phyloP scores from a whole-genome alignment of 768 basidiomycete genomes.

The Collybia sordida region DNA sequence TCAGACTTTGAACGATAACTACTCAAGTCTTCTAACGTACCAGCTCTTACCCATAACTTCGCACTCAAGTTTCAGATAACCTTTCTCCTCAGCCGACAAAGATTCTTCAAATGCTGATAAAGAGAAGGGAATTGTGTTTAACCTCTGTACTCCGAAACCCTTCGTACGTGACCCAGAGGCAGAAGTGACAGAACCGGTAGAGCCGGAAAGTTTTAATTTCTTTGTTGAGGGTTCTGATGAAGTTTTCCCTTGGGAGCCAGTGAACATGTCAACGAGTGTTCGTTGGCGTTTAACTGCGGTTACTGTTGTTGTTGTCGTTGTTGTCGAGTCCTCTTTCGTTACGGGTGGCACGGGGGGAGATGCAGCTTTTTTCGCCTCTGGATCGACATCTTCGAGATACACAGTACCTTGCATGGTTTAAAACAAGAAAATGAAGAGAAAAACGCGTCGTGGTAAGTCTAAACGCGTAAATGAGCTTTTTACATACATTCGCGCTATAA shows the following conservation, averaged over 20 bases:
- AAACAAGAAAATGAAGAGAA: slow-evolving; percentile 4
- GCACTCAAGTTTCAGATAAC: slow-evolving; percentile 65
- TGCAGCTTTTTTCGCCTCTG: slow-evolving; percentile 8
- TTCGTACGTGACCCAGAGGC: slow-evolving; percentile 3
- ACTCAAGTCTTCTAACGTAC: slow-evolving; percentile 31
- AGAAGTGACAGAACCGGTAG: slow-evolving; percentile 18
- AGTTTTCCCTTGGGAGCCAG: slow-evolving; percentile 27
- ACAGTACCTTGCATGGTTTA: slow-evolving; percentile 20
- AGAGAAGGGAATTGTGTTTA: slow-evolving; percentile 75
- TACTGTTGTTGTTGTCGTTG: slow-evolving; percentile 2
- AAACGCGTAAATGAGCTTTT: slow-evolving; percentile 6
- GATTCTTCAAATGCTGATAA: slow-evolving; percentile 49
- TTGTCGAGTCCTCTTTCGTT: neutral
- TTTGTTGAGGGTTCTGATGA: slow-evolving; percentile 37
- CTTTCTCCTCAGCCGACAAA: slow-evolving; percentile 55
- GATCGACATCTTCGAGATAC: slow-evolving; percentile 48
- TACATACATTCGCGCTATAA: slow-evolving; percentile 7
- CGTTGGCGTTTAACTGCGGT: slow-evolving; percentile 51
- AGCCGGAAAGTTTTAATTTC: slow-evolving; percentile 41
- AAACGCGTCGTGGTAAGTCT: slow-evolving; percentile 11
- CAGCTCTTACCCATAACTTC: slow-evolving; percentile 75
- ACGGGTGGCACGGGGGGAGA: neutral
- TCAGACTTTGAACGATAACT: neutral
- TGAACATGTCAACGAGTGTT: slow-evolving; percentile 67
- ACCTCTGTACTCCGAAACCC: slow-evolving; percentile 24